Percentiles rank a stretch among this genome's conserved stretches.
Conservation (phyloP, 2,329 filamentous ascomycete genomes). For the Thielaviopsis euricoi region DNA sequence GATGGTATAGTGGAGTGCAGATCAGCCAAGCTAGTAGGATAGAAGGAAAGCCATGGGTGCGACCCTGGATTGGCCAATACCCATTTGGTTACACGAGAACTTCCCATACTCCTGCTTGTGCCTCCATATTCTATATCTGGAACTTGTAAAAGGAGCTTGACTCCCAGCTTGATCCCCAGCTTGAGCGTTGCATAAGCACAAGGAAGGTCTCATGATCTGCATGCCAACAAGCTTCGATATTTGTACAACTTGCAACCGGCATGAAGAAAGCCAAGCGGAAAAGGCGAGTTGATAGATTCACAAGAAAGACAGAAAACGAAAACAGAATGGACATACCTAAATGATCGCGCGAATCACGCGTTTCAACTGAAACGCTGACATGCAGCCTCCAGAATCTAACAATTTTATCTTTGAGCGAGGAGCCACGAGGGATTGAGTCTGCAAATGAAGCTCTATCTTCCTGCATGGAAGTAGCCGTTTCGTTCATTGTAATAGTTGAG, state of each 20-base stretch:
- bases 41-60: neutral
- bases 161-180: neutral
- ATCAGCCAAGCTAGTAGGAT: neutral
- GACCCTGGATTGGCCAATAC: neutral
- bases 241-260: neutral
- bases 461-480: neutral
- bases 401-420: neutral
- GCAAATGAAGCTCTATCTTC: neutral
- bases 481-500: neutral
- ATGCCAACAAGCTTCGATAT: neutral
- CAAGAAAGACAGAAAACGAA: neutral
- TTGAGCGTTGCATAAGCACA: neutral
- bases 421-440: neutral
- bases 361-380: constrained; percentile 9
- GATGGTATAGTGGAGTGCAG: neutral
- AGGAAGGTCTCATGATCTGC: neutral
- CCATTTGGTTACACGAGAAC: neutral
- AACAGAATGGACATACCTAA: constrained; percentile 3
- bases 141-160: neutral
- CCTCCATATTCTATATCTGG: neutral
- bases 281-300: neutral
- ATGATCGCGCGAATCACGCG: constrained; percentile 7
- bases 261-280: neutral
- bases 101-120: neutral
- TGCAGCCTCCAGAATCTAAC: constrained; percentile 6